phyloP scores from a whole-genome alignment of 148 eudicot species.

The Polygonum aviculare region DNA sequence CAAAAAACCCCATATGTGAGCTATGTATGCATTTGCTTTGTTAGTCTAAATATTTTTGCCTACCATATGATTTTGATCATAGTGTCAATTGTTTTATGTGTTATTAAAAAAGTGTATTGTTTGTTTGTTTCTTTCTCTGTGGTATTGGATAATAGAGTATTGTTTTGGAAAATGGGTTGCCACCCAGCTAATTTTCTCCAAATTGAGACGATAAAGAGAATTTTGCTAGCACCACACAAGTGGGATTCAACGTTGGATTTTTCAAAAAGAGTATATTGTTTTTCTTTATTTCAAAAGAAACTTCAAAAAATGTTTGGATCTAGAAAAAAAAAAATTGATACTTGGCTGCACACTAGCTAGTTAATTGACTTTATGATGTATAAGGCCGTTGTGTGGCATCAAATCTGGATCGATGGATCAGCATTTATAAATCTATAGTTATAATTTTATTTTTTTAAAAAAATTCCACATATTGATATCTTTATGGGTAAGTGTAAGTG shows the following conservation, averaged over 20 bases:
- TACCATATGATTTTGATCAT: background rate
- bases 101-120: background rate
- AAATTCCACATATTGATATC: background rate
- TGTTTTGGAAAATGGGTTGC: constrained; percentile 12
- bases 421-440: background rate
- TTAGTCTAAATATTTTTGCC: background rate
- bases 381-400: background rate
- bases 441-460: background rate
- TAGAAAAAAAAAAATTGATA: background rate
- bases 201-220: constrained; percentile 9
- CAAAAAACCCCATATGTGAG: background rate
- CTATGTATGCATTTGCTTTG: background rate
- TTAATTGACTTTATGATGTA: background rate
- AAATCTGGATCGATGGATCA: background rate
- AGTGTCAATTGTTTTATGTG: background rate
- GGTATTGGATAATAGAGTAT: constrained; percentile 24
- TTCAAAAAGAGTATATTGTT: no score
- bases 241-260: background rate
- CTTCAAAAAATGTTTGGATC: background rate
- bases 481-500: background rate
- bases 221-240: background rate
- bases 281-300: no score
- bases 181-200: constrained; percentile 8
- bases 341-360: background rate
- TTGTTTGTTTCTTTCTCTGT: background rate